Conservation (phyloP, 768 basidiomycete genomes). For the Mycena crocata region DNA sequence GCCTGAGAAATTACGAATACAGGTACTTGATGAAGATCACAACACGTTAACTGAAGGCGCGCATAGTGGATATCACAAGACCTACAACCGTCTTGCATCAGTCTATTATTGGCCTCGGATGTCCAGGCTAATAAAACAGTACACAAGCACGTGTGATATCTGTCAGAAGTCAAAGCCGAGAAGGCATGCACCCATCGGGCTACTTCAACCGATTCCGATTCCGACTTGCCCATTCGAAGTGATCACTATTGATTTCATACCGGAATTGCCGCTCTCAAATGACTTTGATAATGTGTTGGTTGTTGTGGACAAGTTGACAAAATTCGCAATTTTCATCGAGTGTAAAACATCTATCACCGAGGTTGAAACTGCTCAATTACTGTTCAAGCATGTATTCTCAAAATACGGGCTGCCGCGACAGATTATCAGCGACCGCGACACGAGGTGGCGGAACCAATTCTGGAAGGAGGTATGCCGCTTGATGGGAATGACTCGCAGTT, state of each 20-base stretch:
- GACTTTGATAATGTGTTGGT: too few relatives aligned
- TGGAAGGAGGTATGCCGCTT: slow-evolving; percentile 41
- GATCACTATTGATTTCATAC: too few relatives aligned
- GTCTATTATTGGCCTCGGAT: neutral
- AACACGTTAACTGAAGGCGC: neutral
- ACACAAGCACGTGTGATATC: neutral
- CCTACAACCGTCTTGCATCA: neutral
- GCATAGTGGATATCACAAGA: neutral
- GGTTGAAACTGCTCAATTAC: neutral
- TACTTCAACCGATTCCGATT: neutral
- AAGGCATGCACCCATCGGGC: neutral
- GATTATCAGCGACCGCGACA: slow-evolving; percentile 45
- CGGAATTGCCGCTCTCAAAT: too few relatives aligned
- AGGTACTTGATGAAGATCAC: neutral
- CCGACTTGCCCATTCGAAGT: too few relatives aligned
- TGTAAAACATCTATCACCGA: too few relatives aligned
- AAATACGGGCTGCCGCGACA: slow-evolving; percentile 27
- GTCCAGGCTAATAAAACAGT: neutral
- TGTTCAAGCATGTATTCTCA: too few relatives aligned
- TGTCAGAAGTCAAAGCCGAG: too few relatives aligned
- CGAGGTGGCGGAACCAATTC: slow-evolving; percentile 38
- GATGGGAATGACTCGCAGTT: slow-evolving; percentile 37
- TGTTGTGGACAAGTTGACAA: too few relatives aligned
- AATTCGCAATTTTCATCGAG: too few relatives aligned
- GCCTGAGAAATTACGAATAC: neutral